A percentile compares a stretch with the other conserved stretches of the same genome.
Evolutionary conservation across 2,329 filamentous ascomycete genomes (phyloP).

Genomic region (Exophiala bonariae): DNA sequence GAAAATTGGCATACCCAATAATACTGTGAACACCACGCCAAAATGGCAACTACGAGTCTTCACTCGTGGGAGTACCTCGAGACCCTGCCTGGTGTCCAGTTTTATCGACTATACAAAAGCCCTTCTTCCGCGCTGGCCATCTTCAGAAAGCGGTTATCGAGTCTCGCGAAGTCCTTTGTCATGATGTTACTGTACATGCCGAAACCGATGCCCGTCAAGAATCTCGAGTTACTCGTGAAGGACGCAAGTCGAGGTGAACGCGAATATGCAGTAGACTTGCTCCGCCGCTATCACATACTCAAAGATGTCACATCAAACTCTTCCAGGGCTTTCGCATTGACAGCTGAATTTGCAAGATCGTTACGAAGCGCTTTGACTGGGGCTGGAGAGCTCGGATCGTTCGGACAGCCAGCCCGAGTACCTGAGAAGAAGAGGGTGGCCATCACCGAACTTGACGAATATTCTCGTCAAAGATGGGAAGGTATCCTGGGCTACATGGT

Average conservation of each 20-base stretch:
- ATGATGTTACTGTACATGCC: slow-evolving; percentile 94
- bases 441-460: slow-evolving; percentile 74
- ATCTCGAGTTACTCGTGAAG: slow-evolving; percentile 84
- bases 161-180: slow-evolving; percentile 91
- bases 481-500: slow-evolving; percentile 95
- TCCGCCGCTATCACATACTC: slow-evolving; percentile 85
- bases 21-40: background rate
- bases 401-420: slow-evolving; percentile 78
- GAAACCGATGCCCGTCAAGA: slow-evolving; percentile 71
- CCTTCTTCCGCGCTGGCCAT: slow-evolving; percentile 93
- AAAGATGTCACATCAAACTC: slow-evolving; percentile 62
- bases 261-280: slow-evolving; percentile 77
- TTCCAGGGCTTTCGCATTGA: slow-evolving; percentile 72
- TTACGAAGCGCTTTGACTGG: slow-evolving; percentile 85
- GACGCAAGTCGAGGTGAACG: slow-evolving; percentile 68
- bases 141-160: slow-evolving; percentile 94
- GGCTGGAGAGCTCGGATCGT: slow-evolving; percentile 80
- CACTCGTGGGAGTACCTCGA: slow-evolving; percentile 87
- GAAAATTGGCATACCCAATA: too few species aligned
- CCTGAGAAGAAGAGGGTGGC: slow-evolving; percentile 65
- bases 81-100: slow-evolving; percentile 83
- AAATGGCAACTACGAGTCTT: slow-evolving; percentile 34
- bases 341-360: slow-evolving; percentile 78
- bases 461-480: slow-evolving; percentile 89
- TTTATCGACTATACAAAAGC: slow-evolving; percentile 90